Base-by-base conservation (phyloP, 2,329 filamentous ascomycete genomes). In the Penicillium sp. region DNA sequence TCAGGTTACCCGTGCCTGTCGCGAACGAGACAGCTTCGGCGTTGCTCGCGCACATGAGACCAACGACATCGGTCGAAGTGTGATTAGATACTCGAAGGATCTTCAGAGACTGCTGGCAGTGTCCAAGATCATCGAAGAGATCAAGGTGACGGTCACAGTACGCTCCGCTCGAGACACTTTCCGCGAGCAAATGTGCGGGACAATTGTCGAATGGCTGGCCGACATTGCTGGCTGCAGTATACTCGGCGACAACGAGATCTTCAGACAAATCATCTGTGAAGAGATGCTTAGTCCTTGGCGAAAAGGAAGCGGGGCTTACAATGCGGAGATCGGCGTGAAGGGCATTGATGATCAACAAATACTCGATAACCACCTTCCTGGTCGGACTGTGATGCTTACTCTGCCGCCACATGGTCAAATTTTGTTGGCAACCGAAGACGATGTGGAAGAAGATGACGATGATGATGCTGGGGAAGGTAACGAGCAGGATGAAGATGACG, bases 161-260 rank as follows among this genome's bases (percentile, higher is more conserved):
- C 85, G 94, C 42, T 96, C 93, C 9, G 85, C 94, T 5, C 84
- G 95, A 62, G 94, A 99, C 73, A 97, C 91, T 0, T 99, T 97
- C 74, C 84, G 94, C 53, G 94, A 99, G 70, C 89, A 97, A 70
- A 99, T 99, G 95, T 96, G 92, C 64, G 91, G 89, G n/a, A 90
- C 91, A 15, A 93, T 99, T 56, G 88, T 99, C 49, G 92, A 96
- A 64, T 99, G 95, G 95, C 81, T 99, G 18, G 83, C 86, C 47
- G 95, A 99, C 71, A 95, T 99, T 64, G 84, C 91, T 7, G 91
- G 91, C 28, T 96, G 92, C 71, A 88, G 85, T 48, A 88, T 96
- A 43, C 90, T 90, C 1, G 79, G 84, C 29, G 90, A 99, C 65
- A 83, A 85, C 56, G 80, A 89, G 54, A 85, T 97, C 16, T 77